A percentile compares a stretch with the other conserved stretches of the same genome.
Conservation (phyloP, 1,284 basidiomycete genomes). For the Trichosporon coremiiforme region DNA sequence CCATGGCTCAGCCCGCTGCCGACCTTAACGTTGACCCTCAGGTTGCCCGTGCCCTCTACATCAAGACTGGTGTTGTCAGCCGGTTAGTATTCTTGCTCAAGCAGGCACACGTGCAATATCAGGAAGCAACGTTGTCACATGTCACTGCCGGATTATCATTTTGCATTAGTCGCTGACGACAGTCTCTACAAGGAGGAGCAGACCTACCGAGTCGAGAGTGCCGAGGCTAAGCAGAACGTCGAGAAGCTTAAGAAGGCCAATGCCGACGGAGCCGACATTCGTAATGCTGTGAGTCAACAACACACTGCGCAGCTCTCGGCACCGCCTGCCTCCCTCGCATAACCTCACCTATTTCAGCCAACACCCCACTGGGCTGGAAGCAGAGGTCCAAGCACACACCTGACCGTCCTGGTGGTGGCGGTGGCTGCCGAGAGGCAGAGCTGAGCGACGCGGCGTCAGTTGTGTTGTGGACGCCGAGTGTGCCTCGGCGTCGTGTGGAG, state of each 20-base stretch:
- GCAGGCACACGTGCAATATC: too few relatives aligned
- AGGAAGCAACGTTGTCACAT: too few relatives aligned
- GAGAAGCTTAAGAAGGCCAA: constrained; percentile 67
- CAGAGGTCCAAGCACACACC: background rate
- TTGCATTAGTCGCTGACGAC: constrained; percentile 6
- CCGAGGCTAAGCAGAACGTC: constrained; percentile 64
- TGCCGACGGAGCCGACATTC: constrained; percentile 76
- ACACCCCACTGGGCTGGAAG: too few relatives aligned
- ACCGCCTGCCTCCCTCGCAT: too few relatives aligned
- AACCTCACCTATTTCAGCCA: too few relatives aligned
- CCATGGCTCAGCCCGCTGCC: constrained; percentile 41
- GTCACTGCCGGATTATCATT: too few relatives aligned
- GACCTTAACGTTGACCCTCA: constrained; percentile 32
- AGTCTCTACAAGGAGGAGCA: constrained; percentile 74
- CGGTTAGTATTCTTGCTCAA: constrained; percentile 60
- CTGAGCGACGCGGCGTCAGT: background rate
- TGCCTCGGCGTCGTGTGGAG: background rate
- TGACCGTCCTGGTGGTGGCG: background rate
- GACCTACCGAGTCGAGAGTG: constrained; percentile 70
- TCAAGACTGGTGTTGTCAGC: constrained; percentile 72
- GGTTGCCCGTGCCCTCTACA: constrained; percentile 66
- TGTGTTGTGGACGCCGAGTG: background rate
- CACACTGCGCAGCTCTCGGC: too few relatives aligned
- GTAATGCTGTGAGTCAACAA: constrained; percentile 67
- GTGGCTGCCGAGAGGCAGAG: background rate